These are phyloP conservation scores for Diutina sp. DNA, from an alignment of 1,139 yeast species.

Conservation along the genomic window DNA sequence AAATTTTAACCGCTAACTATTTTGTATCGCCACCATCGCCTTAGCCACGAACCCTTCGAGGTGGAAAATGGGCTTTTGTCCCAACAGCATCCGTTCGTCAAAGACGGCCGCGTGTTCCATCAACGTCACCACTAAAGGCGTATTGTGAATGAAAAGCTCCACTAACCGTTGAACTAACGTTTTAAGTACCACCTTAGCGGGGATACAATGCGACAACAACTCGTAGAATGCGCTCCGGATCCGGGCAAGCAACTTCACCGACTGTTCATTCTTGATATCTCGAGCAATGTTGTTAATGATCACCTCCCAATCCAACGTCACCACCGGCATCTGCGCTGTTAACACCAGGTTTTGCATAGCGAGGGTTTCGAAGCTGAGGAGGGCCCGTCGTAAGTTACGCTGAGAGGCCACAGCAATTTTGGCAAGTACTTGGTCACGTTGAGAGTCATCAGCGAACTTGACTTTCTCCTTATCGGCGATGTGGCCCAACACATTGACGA, in stretches of 20 bases:
- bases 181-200: constrained; percentile 67
- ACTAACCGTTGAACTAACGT: constrained; percentile 50
- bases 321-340: constrained; percentile 16
- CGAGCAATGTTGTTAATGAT: constrained; percentile 57
- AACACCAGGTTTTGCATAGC: constrained; percentile 57
- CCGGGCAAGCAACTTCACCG: constrained; percentile 62
- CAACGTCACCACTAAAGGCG: constrained; percentile 31
- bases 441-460: constrained; percentile 26
- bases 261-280: constrained; percentile 44
- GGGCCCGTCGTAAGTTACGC: constrained; percentile 66
- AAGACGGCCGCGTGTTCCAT: constrained; percentile 62
- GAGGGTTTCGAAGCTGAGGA: constrained; percentile 75
- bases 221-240: constrained; percentile 73
- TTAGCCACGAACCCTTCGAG: constrained; percentile 89
- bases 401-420: constrained; percentile 44
- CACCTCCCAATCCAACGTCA: constrained; percentile 75
- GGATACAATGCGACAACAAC: constrained; percentile 83
- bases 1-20: not conserved
- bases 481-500: constrained; percentile 35
- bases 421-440: constrained; percentile 26
- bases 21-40: constrained; percentile 47
- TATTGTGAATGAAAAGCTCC: constrained; percentile 17
- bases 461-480: constrained; percentile 49
- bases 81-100: constrained; percentile 81
- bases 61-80: constrained; percentile 84